These are phyloP conservation scores for Phaeosphaeriaceae sp. DNA, from an alignment of 2,329 filamentous ascomycete species.

Conservation along the genomic window DNA sequence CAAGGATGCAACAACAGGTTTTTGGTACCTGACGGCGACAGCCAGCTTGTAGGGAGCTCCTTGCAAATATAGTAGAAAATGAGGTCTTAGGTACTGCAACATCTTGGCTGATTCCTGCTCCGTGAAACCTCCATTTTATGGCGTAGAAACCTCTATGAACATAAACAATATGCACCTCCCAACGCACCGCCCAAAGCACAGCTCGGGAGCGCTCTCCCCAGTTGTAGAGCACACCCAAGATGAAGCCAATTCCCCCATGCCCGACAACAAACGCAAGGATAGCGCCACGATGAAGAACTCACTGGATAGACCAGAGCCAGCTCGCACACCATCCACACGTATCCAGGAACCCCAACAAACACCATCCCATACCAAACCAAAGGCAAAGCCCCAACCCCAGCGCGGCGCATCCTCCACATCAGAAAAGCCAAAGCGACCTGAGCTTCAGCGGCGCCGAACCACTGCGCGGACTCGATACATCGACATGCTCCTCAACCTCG, in stretches of 20 bases:
- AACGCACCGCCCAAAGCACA: constrained; percentile 3
- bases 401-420: constrained; percentile 1
- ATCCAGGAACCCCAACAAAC: constrained; percentile 17
- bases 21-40: constrained; percentile 15
- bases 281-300: constrained; percentile 2
- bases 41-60: not conserved
- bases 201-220: constrained; percentile 1
- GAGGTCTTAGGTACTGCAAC: not conserved
- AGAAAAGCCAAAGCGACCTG: constrained; percentile 15
- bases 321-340: constrained; percentile 26
- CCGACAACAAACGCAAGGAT: constrained; percentile 10
- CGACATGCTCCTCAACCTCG: constrained; percentile 57
- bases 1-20: constrained; percentile 26
- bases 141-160: not conserved
- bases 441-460: constrained; percentile 31
- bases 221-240: constrained; percentile 1
- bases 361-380: constrained; percentile 7
- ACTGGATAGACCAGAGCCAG: constrained; percentile 10
- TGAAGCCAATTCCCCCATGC: not conserved
- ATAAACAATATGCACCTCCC: not conserved
- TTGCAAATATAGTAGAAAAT: not conserved
- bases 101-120: not conserved
- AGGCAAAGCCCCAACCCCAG: constrained; percentile 1
- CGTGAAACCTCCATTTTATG: not conserved
- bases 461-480: constrained; percentile 37